Evolutionary conservation across 2,329 filamentous ascomycete species (phyloP).

Genomic region (Arthrobotrys entomopaga): DNA sequence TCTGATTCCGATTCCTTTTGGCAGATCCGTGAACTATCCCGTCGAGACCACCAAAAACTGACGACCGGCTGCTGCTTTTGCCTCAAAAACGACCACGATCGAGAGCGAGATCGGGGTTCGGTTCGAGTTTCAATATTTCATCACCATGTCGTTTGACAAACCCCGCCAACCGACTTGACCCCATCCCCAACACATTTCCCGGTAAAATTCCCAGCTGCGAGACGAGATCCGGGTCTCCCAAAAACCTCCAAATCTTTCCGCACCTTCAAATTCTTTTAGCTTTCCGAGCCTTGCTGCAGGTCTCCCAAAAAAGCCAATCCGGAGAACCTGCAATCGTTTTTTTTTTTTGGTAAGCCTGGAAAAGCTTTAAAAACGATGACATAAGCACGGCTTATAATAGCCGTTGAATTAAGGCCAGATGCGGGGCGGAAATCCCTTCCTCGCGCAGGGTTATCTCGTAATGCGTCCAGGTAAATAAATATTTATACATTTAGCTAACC

Average conservation of each 20-base stretch:
- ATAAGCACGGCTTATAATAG: constrained; percentile 48
- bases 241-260: constrained; percentile 35
- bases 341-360: no score
- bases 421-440: constrained; percentile 29
- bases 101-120: no score
- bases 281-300: constrained; percentile 23
- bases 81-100: no score
- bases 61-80: no score
- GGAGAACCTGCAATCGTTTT: background rate
- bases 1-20: no score
- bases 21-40: no score
- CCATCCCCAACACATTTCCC: constrained; percentile 45
- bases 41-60: no score
- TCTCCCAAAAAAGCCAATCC: constrained; percentile 30
- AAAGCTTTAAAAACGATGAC: constrained; percentile 18
- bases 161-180: background rate
- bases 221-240: background rate
- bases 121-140: no score
- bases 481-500: constrained; percentile 34
- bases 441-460: constrained; percentile 14
- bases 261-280: constrained; percentile 22
- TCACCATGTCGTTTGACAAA: no score
- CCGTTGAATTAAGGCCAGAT: constrained; percentile 29
- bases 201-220: constrained; percentile 43
- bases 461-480: constrained; percentile 1